Evolutionary conservation across 306 rosid species (phyloP).

Genomic region (Prunus mira): DNA sequence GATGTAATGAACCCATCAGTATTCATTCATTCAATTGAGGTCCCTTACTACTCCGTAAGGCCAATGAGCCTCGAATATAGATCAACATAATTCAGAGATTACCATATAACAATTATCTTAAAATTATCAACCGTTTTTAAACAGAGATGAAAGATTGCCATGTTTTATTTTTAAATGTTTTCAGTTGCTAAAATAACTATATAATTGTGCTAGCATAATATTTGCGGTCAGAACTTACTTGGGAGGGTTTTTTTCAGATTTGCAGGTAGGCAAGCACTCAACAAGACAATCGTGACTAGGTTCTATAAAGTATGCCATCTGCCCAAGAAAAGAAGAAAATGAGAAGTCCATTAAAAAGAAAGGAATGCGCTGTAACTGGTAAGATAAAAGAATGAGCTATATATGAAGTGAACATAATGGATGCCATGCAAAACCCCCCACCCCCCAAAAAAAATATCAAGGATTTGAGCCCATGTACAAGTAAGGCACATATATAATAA

Average conservation of each 20-base stretch:
- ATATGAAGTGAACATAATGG: neutral
- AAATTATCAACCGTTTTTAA: neutral
- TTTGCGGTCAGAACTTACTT: slow-evolving; percentile 49
- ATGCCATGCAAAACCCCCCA: neutral
- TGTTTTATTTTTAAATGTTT: neutral
- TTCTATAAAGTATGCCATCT: slow-evolving; percentile 85
- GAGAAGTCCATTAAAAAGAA: neutral
- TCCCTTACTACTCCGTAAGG: neutral
- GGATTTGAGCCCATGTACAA: neutral
- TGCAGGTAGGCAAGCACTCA: slow-evolving; percentile 88
- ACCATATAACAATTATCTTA: too few species aligned
- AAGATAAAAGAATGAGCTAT: neutral
- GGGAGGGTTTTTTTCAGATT: slow-evolving; percentile 74
- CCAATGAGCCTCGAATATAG: neutral
- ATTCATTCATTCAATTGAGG: too few species aligned
- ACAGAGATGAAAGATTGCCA: neutral
- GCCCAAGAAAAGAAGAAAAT: slow-evolving; percentile 26
- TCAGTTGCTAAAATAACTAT: neutral
- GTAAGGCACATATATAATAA: neutral
- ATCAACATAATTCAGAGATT: neutral
- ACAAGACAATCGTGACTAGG: slow-evolving; percentile 82
- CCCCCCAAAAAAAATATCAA: neutral
- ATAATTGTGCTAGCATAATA: neutral
- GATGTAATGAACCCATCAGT: too few species aligned
- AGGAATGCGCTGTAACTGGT: neutral